These are phyloP conservation scores for Sporisorium exsertum DNA, from an alignment of 1,284 basidiomycete species.

Conservation along the genomic window DNA sequence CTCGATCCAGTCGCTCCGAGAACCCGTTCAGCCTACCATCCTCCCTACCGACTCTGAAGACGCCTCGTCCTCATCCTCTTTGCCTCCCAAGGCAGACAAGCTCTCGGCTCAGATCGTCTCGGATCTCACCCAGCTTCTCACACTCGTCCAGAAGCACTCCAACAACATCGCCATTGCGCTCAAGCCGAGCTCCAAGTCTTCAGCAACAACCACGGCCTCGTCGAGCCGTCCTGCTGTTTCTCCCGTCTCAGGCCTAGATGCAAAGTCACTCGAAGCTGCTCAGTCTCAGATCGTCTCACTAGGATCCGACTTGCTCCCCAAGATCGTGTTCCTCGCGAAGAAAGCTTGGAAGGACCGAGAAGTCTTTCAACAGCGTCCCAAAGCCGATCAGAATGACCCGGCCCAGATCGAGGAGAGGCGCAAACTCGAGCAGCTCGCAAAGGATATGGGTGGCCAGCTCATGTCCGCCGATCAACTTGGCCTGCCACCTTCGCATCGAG, in stretches of 20 bases:
- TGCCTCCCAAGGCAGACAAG: slow-evolving; percentile 27
- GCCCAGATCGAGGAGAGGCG: slow-evolving; percentile 33
- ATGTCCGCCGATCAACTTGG: slow-evolving; percentile 51
- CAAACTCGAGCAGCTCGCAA: slow-evolving; percentile 47
- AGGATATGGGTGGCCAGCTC: slow-evolving; percentile 53
- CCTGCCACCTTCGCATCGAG: slow-evolving; percentile 31
- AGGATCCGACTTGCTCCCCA: slow-evolving; percentile 54
- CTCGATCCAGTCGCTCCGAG: slow-evolving; percentile 55
- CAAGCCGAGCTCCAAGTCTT: slow-evolving; percentile 37
- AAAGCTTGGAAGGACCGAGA: slow-evolving; percentile 57
- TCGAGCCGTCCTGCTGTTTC: slow-evolving; percentile 14
- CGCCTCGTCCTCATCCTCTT: slow-evolving; percentile 12
- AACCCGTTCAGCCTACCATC: slow-evolving; percentile 42
- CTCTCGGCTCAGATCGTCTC: slow-evolving; percentile 50
- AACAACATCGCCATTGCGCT: slow-evolving; percentile 57
- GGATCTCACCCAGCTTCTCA: slow-evolving; percentile 49
- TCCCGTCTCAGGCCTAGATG: slow-evolving; percentile 53
- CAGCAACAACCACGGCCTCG: slow-evolving; percentile 8
- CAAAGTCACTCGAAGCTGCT: slow-evolving; percentile 52
- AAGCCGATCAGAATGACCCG: slow-evolving; percentile 16
- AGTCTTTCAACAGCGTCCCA: slow-evolving; percentile 38
- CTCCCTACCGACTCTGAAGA: slow-evolving; percentile 13
- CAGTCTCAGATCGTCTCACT: slow-evolving; percentile 52
- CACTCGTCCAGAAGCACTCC: slow-evolving; percentile 49
- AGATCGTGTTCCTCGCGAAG: slow-evolving; percentile 60